Conservation (phyloP, 2,329 filamentous ascomycete species). For the Escovopsis sp. region DNA sequence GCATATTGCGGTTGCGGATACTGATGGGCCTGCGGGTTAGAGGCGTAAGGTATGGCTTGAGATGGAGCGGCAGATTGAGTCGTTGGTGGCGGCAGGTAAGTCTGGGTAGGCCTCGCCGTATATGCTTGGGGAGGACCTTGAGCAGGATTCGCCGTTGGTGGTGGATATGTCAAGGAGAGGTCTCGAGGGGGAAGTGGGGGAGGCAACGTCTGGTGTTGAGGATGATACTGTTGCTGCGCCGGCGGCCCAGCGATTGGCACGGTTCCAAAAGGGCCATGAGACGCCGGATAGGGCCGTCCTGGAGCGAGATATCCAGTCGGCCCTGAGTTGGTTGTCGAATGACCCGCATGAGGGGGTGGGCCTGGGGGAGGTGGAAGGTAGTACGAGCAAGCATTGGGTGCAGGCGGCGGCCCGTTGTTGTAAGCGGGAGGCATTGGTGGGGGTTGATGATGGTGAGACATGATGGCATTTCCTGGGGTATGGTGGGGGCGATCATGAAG, state of each 20-base stretch:
- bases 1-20: slow-evolving; percentile 1
- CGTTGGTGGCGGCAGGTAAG: background rate
- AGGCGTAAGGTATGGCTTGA: background rate
- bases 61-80: background rate
- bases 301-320: no score
- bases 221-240: background rate
- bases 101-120: background rate
- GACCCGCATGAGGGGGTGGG: no score
- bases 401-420: background rate
- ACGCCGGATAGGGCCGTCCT: no score
- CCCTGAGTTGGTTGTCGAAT: no score
- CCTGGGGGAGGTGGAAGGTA: background rate
- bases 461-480: background rate
- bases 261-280: background rate
- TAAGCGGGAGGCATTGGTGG: slow-evolving; percentile 3
- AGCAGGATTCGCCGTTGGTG: background rate
- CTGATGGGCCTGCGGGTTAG: background rate
- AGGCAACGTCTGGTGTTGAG: background rate
- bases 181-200: no score
- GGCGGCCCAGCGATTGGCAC: background rate
- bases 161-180: background rate
- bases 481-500: no score
- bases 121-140: background rate
- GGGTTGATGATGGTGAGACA: slow-evolving; percentile 3
- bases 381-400: background rate